Evolutionary conservation across 2,329 filamentous ascomycete species (phyloP).

Genomic region (Curvularia spicifera): DNA sequence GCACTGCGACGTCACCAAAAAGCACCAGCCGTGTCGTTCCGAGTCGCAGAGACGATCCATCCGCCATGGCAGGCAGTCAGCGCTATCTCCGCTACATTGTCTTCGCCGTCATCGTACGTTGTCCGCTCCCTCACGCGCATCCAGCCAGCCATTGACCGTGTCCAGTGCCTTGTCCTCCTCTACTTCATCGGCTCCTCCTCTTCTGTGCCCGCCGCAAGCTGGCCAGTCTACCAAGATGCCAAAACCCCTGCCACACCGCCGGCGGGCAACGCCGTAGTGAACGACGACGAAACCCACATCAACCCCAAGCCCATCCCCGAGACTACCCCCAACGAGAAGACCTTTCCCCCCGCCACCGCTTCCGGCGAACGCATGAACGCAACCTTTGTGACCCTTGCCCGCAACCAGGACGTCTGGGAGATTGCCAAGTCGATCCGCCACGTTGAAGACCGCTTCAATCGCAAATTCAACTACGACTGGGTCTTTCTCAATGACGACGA

Average conservation of each 20-base stretch:
- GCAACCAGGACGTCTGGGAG: slow-evolving; percentile 94
- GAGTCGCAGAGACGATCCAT: slow-evolving; percentile 21
- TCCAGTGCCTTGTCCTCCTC: slow-evolving; percentile 70
- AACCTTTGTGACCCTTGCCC: slow-evolving; percentile 93
- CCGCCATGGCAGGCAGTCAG: slow-evolving; percentile 76
- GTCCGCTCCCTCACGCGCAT: background rate
- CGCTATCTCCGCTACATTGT: slow-evolving; percentile 76
- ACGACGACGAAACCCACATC: slow-evolving; percentile 12
- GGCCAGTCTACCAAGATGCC: slow-evolving; percentile 40
- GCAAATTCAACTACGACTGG: slow-evolving; percentile 97
- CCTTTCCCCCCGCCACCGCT: slow-evolving; percentile 55
- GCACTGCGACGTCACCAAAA: slow-evolving; percentile 29
- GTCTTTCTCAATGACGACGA: slow-evolving; percentile 97
- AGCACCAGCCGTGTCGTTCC: slow-evolving; percentile 27
- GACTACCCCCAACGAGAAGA: slow-evolving; percentile 45
- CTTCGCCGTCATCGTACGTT: slow-evolving; percentile 77
- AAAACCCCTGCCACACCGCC: slow-evolving; percentile 23
- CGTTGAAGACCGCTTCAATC: slow-evolving; percentile 97
- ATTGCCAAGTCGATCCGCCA: slow-evolving; percentile 95
- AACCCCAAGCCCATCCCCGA: slow-evolving; percentile 14
- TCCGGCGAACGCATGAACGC: slow-evolving; percentile 86
- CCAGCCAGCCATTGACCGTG: slow-evolving; percentile 18
- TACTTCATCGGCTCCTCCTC: slow-evolving; percentile 79
- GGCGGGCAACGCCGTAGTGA: slow-evolving; percentile 21
- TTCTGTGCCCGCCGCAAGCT: slow-evolving; percentile 48